Evolutionary conservation across 2,329 filamentous ascomycete genomes (phyloP), one percentile per base, ranked within the genome.

Genomic region (Cercospora brassicicola): DNA sequence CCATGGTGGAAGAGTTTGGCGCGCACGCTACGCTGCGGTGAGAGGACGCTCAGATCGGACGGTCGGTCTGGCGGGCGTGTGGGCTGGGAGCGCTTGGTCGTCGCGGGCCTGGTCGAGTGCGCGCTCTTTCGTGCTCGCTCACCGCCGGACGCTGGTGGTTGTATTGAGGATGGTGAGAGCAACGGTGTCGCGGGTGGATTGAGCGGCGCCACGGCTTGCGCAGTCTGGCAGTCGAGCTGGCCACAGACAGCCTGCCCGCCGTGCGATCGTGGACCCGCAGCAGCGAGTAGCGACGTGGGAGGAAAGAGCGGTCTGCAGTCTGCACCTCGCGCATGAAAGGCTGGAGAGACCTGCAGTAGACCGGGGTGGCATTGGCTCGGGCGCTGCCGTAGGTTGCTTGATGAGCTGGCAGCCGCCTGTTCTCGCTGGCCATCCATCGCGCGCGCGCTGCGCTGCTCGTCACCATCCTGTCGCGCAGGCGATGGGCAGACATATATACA

Each of bases 31-130:
- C 45, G 45, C 55, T 59, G 64, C 51, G 64, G 55, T 66, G 28
- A 36, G 20, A 10, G 30, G 36, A 26, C 60, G 53, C 60, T 53
- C 53, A 56, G 53, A 31, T 31, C 28, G 53, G 64, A 6, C 11
- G 13, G 53, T 20, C 53, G 53, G 53, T 28, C 53, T 20, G 53
- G 20, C 51, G 51, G 51, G 20, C 51, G 26, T 23, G 8, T 23
- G 15, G 51, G 26, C 88, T 66, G 83, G 86, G 67, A 73, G 93
- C 93, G 61, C 53, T 15, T 64, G 56, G 51, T 53, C 45, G 59
- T 67, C 57, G 48, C 65, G 42, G 36, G 65, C 62, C 57, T 64
- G 66, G 59, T 56, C 53, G 53, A 51, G 45, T 2, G 48, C 48
- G 48, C 48, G 53, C 53, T 56, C 53, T 28, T 30, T 31, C 23